These are phyloP conservation scores for Sisymbrium altissimum DNA, from an alignment of 345 rosid genomes.

Conservation along the genomic window DNA sequence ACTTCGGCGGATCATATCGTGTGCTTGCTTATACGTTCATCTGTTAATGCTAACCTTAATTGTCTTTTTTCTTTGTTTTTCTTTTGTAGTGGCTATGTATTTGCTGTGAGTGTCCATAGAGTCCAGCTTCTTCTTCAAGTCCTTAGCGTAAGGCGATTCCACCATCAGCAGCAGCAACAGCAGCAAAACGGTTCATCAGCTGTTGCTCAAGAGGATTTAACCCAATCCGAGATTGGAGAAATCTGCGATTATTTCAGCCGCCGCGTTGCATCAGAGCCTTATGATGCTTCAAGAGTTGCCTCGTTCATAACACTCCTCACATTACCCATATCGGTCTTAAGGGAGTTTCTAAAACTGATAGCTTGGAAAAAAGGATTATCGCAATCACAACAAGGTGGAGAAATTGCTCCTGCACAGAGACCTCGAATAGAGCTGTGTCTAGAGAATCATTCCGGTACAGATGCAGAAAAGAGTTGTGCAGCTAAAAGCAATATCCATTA, in stretches of 20 bases:
- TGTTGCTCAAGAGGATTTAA: slow-evolving; percentile 80
- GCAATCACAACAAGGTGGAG: slow-evolving; percentile 78
- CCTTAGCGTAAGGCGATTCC: slow-evolving; percentile 90
- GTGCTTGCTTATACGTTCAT: not conserved
- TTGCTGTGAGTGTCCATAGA: slow-evolving; percentile 95
- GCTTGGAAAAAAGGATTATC: slow-evolving; percentile 96
- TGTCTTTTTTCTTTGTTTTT: not conserved
- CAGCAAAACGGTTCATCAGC: slow-evolving; percentile 62
- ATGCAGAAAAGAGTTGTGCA: slow-evolving; percentile 46
- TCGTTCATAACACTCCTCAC: slow-evolving; percentile 99
- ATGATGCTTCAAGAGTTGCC: slow-evolving; percentile 96
- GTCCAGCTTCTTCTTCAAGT: slow-evolving; percentile 99
- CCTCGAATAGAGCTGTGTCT: slow-evolving; percentile 91
- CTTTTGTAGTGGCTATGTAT: slow-evolving; percentile 83
- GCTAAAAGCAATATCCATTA: slow-evolving; percentile 88
- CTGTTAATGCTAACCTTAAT: slow-evolving; percentile 5
- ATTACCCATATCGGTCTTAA: slow-evolving; percentile 78
- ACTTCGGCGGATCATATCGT: not conserved
- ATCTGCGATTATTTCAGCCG: slow-evolving; percentile 98
- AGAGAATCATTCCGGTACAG: slow-evolving; percentile 77
- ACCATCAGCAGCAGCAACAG: slow-evolving; percentile 85
- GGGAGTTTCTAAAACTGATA: slow-evolving; percentile 91
- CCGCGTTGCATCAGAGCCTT: slow-evolving; percentile 97
- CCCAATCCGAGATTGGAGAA: slow-evolving; percentile 82
- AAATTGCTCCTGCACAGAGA: slow-evolving; percentile 80